Evolutionary conservation across 1,284 basidiomycete genomes (phyloP).

Genomic region (Xerocomus nothofagi): DNA sequence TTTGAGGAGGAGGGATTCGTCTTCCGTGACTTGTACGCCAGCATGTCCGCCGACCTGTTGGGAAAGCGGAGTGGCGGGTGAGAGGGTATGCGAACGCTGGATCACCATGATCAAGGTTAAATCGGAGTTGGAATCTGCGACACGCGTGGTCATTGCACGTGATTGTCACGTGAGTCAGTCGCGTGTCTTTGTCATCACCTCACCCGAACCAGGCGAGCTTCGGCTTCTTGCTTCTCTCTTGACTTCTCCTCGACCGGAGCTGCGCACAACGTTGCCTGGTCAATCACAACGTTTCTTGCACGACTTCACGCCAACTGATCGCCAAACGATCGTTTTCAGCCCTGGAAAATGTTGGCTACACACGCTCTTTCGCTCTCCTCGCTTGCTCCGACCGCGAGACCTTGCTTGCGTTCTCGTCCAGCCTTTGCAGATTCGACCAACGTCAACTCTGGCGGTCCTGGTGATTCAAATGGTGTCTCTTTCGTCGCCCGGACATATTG

Average conservation of each 20-base stretch:
- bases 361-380: slow-evolving; percentile 4
- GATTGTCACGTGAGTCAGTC: slow-evolving; percentile 13
- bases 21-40: slow-evolving; percentile 72
- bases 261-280: slow-evolving; percentile 32
- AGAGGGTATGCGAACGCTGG: slow-evolving; percentile 22
- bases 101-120: too few relatives aligned
- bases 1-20: slow-evolving; percentile 85
- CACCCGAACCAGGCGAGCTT: slow-evolving; percentile 30
- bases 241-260: too few relatives aligned
- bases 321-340: slow-evolving; percentile 8
- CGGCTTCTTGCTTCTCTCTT: slow-evolving; percentile 21
- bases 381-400: not conserved
- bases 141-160: too few relatives aligned
- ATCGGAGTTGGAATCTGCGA: too few relatives aligned
- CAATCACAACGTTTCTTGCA: slow-evolving; percentile 27
- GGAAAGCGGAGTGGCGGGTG: slow-evolving; percentile 25
- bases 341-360: slow-evolving; percentile 24
- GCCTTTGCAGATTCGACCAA: slow-evolving; percentile 31
- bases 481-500: slow-evolving; percentile 12
- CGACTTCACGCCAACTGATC: slow-evolving; percentile 11
- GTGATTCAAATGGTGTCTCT: slow-evolving; percentile 14
- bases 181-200: slow-evolving; percentile 15
- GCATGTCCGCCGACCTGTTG: slow-evolving; percentile 89
- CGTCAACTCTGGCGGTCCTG: slow-evolving; percentile 2
- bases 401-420: slow-evolving; percentile 10